phyloP scores from a whole-genome alignment of 2,329 filamentous ascomycete genomes.

The Leptographium galeiforme region DNA sequence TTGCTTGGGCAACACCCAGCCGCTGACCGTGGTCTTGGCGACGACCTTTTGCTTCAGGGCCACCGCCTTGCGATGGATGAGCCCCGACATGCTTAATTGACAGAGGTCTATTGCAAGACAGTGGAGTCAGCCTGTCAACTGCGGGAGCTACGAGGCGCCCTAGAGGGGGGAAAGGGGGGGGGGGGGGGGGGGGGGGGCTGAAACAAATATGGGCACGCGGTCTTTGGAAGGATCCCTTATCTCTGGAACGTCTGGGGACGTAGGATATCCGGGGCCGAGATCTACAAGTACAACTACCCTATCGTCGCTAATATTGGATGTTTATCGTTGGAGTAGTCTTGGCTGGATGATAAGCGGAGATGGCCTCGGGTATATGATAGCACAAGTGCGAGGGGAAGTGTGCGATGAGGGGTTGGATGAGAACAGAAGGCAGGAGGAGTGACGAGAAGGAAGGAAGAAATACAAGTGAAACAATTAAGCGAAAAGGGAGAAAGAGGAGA shows the following conservation, averaged over 20 bases:
- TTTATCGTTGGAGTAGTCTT: not conserved
- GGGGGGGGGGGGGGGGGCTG: too few species aligned
- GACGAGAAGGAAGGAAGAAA: not conserved
- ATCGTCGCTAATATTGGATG: not conserved
- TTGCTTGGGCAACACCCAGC: conserved; percentile 15
- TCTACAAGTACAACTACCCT: not conserved
- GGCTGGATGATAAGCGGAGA: not conserved
- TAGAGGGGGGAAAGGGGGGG: too few species aligned
- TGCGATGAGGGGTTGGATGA: not conserved
- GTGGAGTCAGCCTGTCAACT: not conserved
- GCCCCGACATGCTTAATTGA: not conserved
- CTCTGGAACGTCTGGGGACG: too few species aligned
- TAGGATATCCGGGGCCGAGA: too few species aligned
- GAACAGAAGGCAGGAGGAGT: not conserved
- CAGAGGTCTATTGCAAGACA: too few species aligned
- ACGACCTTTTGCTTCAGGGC: not conserved
- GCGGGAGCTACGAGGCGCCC: too few species aligned
- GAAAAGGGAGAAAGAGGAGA: not conserved
- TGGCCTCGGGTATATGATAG: too few species aligned
- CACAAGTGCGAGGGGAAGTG: too few species aligned
- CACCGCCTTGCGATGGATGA: not conserved
- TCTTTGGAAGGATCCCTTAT: too few species aligned
- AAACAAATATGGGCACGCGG: too few species aligned
- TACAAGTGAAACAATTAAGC: too few species aligned
- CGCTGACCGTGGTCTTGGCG: conserved; percentile 8